Evolutionary conservation across 768 basidiomycete species (phyloP).

Genomic region (Asterophora parasitica): DNA sequence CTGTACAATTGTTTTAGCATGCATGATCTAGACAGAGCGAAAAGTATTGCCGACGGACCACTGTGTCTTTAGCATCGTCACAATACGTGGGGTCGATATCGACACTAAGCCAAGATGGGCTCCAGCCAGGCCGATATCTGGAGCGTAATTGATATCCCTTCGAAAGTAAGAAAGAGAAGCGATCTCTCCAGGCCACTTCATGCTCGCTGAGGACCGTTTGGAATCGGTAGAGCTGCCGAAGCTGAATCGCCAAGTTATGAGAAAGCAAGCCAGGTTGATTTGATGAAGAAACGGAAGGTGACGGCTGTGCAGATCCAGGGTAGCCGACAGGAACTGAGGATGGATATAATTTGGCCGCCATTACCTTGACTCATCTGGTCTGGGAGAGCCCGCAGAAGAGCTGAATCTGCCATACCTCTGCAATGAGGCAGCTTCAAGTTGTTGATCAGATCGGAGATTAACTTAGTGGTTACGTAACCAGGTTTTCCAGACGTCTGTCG

Average conservation of each 20-base stretch:
- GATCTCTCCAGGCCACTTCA: slow-evolving; percentile 22
- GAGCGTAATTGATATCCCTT: slow-evolving; percentile 25
- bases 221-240: slow-evolving; percentile 1
- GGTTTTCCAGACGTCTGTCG: too few species aligned
- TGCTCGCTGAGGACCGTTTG: slow-evolving; percentile 6
- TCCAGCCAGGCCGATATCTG: slow-evolving; percentile 26
- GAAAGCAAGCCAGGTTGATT: too few species aligned
- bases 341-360: too few species aligned
- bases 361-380: too few species aligned
- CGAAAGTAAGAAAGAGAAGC: slow-evolving; percentile 19
- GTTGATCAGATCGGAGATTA: neutral
- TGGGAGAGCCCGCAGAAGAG: too few species aligned
- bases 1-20: neutral
- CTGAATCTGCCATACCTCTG: neutral
- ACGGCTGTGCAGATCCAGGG: too few species aligned
- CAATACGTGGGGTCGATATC: slow-evolving; percentile 5
- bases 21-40: neutral
- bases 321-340: too few species aligned
- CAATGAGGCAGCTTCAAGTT: too few species aligned
- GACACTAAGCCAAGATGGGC: slow-evolving; percentile 22
- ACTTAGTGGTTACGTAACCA: neutral
- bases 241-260: slow-evolving; percentile 3
- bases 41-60: slow-evolving; percentile 2
- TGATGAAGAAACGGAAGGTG: neutral
- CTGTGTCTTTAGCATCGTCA: slow-evolving; percentile 1